phyloP scores from a whole-genome alignment of 129 eudicot genomes.

The Artemisia argyi region DNA sequence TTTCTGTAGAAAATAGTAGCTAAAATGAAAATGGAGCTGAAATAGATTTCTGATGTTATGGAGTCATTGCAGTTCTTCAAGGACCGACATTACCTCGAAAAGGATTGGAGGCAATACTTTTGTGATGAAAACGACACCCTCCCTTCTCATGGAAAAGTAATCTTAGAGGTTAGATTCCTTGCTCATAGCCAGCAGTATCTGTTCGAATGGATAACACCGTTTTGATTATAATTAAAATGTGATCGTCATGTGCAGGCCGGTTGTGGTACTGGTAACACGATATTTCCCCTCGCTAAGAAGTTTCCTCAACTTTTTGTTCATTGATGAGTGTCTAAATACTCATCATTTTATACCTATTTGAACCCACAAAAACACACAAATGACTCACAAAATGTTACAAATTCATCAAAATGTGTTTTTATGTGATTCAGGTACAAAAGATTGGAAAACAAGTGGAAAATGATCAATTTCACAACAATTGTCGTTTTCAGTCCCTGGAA shows the following conservation, averaged over 20 bases:
- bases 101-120: conserved; percentile 70
- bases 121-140: conserved; percentile 19
- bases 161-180: conserved; percentile 50
- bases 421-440: too few species aligned
- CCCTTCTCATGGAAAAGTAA: conserved; percentile 33
- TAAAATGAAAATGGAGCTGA: neutral
- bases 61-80: conserved; percentile 52
- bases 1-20: too few species aligned
- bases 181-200: neutral
- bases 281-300: too few species aligned
- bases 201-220: neutral
- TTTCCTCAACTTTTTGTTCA: conserved; percentile 54
- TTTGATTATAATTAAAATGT: neutral
- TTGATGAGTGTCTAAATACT: too few species aligned
- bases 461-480: too few species aligned
- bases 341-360: too few species aligned
- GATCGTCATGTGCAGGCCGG: conserved; percentile 43
- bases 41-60: neutral
- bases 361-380: too few species aligned
- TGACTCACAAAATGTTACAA: too few species aligned
- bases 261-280: conserved; percentile 70
- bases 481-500: too few species aligned
- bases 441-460: too few species aligned
- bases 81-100: conserved; percentile 67
- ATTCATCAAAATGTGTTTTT: too few species aligned